Percentiles rank a stretch among this genome's conserved stretches.
phyloP scores from a whole-genome alignment of 441 rosid species.

The Melastoma candidum region DNA sequence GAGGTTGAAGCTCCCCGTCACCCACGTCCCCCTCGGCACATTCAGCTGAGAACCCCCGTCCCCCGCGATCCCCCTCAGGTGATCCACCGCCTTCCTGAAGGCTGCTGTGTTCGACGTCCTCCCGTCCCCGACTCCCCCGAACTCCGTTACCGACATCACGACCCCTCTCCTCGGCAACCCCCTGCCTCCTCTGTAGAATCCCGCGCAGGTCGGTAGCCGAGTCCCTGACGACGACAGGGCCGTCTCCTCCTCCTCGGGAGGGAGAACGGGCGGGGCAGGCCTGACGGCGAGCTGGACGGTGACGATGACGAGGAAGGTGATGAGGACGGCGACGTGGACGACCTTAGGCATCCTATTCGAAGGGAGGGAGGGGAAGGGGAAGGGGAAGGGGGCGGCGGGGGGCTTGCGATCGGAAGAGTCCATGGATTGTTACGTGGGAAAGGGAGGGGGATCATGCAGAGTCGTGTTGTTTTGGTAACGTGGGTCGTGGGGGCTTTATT shows the following conservation, averaged over 20 bases:
- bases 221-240: too few relatives aligned
- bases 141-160: slow-evolving; percentile 57
- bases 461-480: too few relatives aligned
- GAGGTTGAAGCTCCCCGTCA: slow-evolving; percentile 83
- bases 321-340: slow-evolving; percentile 37
- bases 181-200: slow-evolving; percentile 21
- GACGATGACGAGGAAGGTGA: slow-evolving; percentile 37
- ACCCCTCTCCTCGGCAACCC: slow-evolving; percentile 29
- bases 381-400: background rate
- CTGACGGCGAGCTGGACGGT: slow-evolving; percentile 50
- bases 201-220: slow-evolving; percentile 25
- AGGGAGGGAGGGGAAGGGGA: slow-evolving; percentile 6
- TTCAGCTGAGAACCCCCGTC: slow-evolving; percentile 62
- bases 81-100: slow-evolving; percentile 50
- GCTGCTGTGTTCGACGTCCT: slow-evolving; percentile 56
- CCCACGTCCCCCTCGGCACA: slow-evolving; percentile 73
- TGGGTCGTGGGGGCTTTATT: too few relatives aligned
- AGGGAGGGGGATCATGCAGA: too few relatives aligned
- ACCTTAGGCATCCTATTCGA: slow-evolving; percentile 27
- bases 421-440: too few relatives aligned
- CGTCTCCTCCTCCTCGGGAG: slow-evolving; percentile 2
- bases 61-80: slow-evolving; percentile 35
- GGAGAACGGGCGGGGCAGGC: slow-evolving; percentile 11
- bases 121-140: slow-evolving; percentile 92
- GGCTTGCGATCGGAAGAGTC: too few relatives aligned